Evolutionary conservation across 2,329 filamentous ascomycete species (phyloP).

Genomic region (Botrytis squamosa): DNA sequence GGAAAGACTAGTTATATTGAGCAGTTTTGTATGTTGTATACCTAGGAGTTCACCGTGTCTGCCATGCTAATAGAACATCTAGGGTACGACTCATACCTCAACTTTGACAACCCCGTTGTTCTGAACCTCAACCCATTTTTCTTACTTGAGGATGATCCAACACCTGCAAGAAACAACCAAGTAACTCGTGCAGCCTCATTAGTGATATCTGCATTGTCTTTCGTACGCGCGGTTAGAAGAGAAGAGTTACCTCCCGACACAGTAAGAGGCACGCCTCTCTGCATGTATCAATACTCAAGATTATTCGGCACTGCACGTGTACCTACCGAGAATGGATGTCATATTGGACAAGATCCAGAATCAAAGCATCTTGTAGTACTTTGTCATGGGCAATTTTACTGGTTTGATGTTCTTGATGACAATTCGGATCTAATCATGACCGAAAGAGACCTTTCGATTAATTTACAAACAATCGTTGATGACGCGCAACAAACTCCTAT

Average conservation of each 20-base stretch:
- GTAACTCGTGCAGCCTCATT: constrained; percentile 91
- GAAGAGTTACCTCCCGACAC: constrained; percentile 92
- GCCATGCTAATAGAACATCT: constrained; percentile 17
- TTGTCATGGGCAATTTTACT: constrained; percentile 95
- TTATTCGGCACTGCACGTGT: constrained; percentile 94
- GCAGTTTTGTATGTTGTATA: constrained; percentile 78
- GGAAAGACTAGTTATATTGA: constrained; percentile 96
- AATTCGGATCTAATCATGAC: constrained; percentile 97
- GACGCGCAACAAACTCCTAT: constrained; percentile 88
- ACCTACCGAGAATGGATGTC: constrained; percentile 89
- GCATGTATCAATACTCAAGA: constrained; percentile 98
- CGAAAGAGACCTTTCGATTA: constrained; percentile 87
- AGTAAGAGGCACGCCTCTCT: constrained; percentile 77
- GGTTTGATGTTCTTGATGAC: constrained; percentile 95
- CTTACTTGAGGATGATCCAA: constrained; percentile 93
- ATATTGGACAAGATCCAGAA: constrained; percentile 91
- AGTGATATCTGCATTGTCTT: constrained; percentile 84
- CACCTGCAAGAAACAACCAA: constrained; percentile 92
- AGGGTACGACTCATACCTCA: constrained; percentile 99
- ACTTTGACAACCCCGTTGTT: constrained; percentile 96
- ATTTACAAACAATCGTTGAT: constrained; percentile 87
- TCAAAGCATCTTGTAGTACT: constrained; percentile 92
- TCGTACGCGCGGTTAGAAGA: constrained; percentile 86
- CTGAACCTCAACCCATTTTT: constrained; percentile 98
- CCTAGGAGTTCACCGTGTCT: neutral